Base-by-base conservation (phyloP, 1,284 basidiomycete genomes). In the Agaricales sp. region DNA sequence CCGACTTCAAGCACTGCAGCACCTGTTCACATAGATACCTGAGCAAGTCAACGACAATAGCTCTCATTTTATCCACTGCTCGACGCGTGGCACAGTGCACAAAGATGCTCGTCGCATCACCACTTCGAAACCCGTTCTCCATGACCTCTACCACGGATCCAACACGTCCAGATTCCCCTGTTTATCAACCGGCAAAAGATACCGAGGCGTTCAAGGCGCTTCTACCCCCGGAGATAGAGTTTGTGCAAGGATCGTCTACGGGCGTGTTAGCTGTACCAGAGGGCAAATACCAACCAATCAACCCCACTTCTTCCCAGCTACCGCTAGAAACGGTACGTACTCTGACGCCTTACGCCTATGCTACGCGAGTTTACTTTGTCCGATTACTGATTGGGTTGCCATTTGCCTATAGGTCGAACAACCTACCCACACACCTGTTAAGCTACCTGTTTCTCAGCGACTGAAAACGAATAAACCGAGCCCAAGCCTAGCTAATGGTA, bases 271-370 rank as follows among this genome's bases (percentile, higher is more conserved):
- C 79, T 49, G 70, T 83, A 4, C 73, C 75, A 38, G 82, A 84
- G 56, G 79, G 78, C 45, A 86, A 80, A 60, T 89, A 88, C 60
- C 77, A 85, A 55, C 81, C 86, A 18, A 87, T 89, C 59, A 89
- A 89, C 13, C 76, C 75, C 47, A 75, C 68, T 56, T 55, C 69
- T 11, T 64, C 57, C 56, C 73, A 63, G 54, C 53, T 55, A 21
- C 43, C 50, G 19, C 51, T 54, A 55, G 53, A 52, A 52, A 71
- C 73, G 51, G 75, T 75, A 52, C 54, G 68, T 63, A 16, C 30
- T 25, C 21, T 23, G 45, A n/a, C n/a, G n/a, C n/a, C n/a, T n/a
- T n/a, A n/a, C n/a, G n/a, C n/a, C n/a, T n/a, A n/a, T n/a, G n/a
- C n/a, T n/a, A n/a, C n/a, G n/a, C n/a, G n/a, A n/a, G n/a, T n/a